Evolutionary conservation across 2,329 filamentous ascomycete species (phyloP), one percentile per base, ranked within the genome.

Genomic region (Penicillium sp.): DNA sequence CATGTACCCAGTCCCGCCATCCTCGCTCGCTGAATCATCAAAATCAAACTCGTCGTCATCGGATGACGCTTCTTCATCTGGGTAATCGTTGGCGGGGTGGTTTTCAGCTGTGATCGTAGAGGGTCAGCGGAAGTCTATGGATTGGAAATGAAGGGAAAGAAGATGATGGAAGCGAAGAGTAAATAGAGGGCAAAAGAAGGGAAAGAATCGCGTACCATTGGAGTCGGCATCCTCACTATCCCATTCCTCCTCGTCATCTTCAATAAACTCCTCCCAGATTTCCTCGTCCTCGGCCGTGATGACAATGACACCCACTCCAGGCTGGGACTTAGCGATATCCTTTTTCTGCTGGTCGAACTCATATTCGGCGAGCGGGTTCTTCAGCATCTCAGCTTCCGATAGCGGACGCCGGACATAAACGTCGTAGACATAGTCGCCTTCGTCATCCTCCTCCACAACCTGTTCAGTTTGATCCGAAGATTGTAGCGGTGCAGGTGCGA

Each of bases 151-250:
- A 11, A 17, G 10, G 16, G 16, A 16, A 22, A 19, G 36, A 19
- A 19, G 17, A 19, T 11, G 17, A 19, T 11, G 5, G 14, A 42
- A n/a, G 8, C 2, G 5, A 42, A 10, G 22, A 14, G 22, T n/a
- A 42, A 12, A 28, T 8, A 30, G 48, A 12, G 11, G 22, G 11
- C 12, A 44, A 25, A 16, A 17, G 11, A 33, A 25, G 16, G 14
- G 8, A 11, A 17, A 16, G 12, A 22, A 25, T 30, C 28, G 47
- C 70, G 64, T 67, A 80, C 79, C 82, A 66, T 87, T 87, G 36
- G 83, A 83, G 61, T 87, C 84, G 26, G 84, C 83, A 58, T 86
- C 84, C 56, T 86, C 84, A 33, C 78, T 83, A 59, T 84, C 79
- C 73, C 80, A 84, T 43, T 79, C 77, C 43, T 80, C 81, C 16